phyloP scores from a whole-genome alignment of 306 rosid species.

The Elaeagnus macrophylla region DNA sequence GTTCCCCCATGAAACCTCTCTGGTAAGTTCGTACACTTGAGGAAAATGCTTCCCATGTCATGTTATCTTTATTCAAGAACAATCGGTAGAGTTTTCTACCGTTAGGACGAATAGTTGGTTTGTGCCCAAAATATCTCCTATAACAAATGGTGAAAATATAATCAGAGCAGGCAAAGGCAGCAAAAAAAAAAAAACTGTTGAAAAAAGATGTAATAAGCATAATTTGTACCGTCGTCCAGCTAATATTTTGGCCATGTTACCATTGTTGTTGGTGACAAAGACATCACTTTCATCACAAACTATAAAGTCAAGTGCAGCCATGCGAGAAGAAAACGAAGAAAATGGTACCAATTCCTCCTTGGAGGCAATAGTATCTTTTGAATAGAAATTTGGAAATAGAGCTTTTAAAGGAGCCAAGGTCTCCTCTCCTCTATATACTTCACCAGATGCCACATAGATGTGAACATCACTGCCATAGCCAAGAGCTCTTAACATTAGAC shows the following conservation, averaged over 20 bases:
- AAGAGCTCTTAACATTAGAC: slow-evolving; percentile 92
- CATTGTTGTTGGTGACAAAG: slow-evolving; percentile 96
- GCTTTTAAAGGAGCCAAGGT: slow-evolving; percentile 82
- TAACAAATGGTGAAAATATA: slow-evolving; percentile 19
- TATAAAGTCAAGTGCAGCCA: slow-evolving; percentile 96
- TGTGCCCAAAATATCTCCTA: slow-evolving; percentile 96
- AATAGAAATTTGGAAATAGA: slow-evolving; percentile 76
- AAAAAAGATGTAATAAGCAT: slow-evolving; percentile 7
- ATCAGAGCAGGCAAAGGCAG: slow-evolving; percentile 11
- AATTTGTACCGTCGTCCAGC: slow-evolving; percentile 80
- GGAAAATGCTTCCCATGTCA: slow-evolving; percentile 88
- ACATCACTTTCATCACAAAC: slow-evolving; percentile 96
- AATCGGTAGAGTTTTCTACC: slow-evolving; percentile 75
- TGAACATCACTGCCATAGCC: slow-evolving; percentile 90
- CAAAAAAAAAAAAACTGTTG: slow-evolving; percentile 7
- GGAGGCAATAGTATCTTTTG: slow-evolving; percentile 80
- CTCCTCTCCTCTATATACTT: slow-evolving; percentile 89
- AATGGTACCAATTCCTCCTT: slow-evolving; percentile 73
- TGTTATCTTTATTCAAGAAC: slow-evolving; percentile 58
- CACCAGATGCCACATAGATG: slow-evolving; percentile 95
- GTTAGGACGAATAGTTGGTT: slow-evolving; percentile 98
- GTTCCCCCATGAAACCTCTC: slow-evolving; percentile 94
- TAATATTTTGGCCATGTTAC: slow-evolving; percentile 94
- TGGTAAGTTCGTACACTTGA: slow-evolving; percentile 61
- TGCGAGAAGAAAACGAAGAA: slow-evolving; percentile 92